Base-by-base conservation (phyloP, 352 stramenopile genomes). In the Globisporangium spiculum region DNA sequence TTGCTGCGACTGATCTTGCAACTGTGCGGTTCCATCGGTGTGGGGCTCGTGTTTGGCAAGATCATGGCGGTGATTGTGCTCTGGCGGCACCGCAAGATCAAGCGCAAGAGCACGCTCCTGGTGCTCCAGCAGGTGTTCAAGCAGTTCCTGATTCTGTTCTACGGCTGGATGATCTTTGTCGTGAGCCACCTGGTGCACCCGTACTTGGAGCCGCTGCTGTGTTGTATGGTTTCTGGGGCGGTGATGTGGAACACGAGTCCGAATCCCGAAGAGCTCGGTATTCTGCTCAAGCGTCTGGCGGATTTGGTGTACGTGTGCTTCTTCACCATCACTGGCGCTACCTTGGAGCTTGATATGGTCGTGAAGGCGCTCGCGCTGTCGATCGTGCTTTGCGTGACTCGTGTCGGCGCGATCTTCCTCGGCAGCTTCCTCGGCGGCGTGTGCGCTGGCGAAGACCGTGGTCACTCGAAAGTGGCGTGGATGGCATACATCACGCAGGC, bases 401-500 rank as follows among this genome's bases (percentile, higher is more conserved):
- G 81, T 1, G 71, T 90, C 4, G 67, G 70, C 20, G 83, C 76
- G 7, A 91, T 91, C 59, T 87, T 90, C 50, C 61, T 90, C 18
- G 83, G 83, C 4, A 86, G 77, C 59, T 89, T 81, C 24, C 44
- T 86, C 24, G 81, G 81, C 24, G 81, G 81, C 1, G 60, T 82
- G 9, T 71, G 75, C 24, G 81, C 79, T 12, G 73, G 76, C 2
- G 81, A 90, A 69, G 71, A 83, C 30, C 74, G 63, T 9, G 61
- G 73, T 4, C 80, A 89, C 66, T 75, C 66, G 36, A 80, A 82
- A 48, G 75, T 85, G 9, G 79, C 80, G 38, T 91, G 83, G 83
- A 90, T 91, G 83, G 80, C 80, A n/a, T 91, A 88, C 73, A 83
- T 90, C 48, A 90, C 83, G 0, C 83, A 91, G 61, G 83, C 83